Base-by-base conservation (phyloP, 2,329 filamentous ascomycete species). In the Leptographium radiaticola region DNA sequence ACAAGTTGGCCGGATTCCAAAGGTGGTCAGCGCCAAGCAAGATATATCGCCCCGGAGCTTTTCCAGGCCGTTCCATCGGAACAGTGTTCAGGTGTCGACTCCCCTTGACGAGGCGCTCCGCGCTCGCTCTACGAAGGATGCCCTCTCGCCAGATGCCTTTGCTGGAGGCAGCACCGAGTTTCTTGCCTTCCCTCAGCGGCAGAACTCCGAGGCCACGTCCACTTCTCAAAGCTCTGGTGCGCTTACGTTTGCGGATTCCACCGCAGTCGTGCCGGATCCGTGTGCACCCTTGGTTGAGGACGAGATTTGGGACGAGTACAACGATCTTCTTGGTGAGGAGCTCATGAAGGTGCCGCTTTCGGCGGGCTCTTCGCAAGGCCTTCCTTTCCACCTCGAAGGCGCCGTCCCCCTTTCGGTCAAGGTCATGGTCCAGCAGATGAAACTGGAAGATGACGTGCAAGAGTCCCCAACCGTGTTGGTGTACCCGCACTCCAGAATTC, bases 291-390 rank as follows among this genome's bases (percentile, higher is more conserved):
- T 84, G 5, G 80, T 72, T 1, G 87, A 94, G 59, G 91, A 96
- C 61, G 91, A 96, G 64, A 78, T 95, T 2, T 97, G 91, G 91
- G 84, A 90, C 51, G 91, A 95, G 67, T 96, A 94, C 64, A 84
- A 97, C 59, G 91, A 96, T 61, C 71, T 96, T 13, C 78, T 96
- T 53, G 86, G 87, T 52, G 49, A 50, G 20, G 83, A 87, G 12
- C 75, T 74, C 11, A 64, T 65, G 36, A 70, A 71, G 58, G 68
- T 68, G 1, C 74, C 75, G 2, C 68, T 69, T 1, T 81, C 79
- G 1, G 70, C 75, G 6, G 76, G 74, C 1, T 81, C 79, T 0
- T 82, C 81, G 0, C 71, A 73, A 31, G 77, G 76, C 0, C 64
- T 73, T 53, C 74, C 81, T 25, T 78, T 83, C 62, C 73, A 78